Conservation (phyloP, 441 rosid genomes). For the Corymbia citriodora region DNA sequence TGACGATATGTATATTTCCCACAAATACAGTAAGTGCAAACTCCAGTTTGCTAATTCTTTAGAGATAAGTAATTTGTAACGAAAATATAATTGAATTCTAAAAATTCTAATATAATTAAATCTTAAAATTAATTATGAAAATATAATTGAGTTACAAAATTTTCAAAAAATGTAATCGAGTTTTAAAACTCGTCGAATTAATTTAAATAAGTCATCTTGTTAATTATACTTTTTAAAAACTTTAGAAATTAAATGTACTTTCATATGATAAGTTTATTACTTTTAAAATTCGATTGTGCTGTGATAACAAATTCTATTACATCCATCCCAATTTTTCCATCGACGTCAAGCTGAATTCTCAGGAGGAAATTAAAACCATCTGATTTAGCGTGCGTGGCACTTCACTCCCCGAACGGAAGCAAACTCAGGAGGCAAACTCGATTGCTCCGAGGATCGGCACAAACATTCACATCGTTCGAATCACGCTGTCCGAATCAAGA, state of each 20-base stretch:
- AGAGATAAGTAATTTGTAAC: rapidly evolving
- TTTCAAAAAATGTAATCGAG: rapidly evolving
- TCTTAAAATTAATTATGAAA: rapidly evolving
- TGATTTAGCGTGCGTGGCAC: not conserved
- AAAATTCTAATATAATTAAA: no score
- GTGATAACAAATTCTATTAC: no score
- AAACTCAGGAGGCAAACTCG: not conserved
- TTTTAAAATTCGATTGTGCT: not conserved
- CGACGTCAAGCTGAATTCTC: not conserved
- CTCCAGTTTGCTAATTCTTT: not conserved
- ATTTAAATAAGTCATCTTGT: rapidly evolving
- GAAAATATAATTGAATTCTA: no score
- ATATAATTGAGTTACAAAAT: rapidly evolving
- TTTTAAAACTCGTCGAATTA: rapidly evolving
- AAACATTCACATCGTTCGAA: not conserved
- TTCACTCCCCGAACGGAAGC: not conserved
- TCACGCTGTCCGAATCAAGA: not conserved
- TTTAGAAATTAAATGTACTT: rapidly evolving
- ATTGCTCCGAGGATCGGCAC: not conserved
- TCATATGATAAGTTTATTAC: no score
- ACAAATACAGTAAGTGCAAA: rapidly evolving
- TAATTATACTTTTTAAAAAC: no score
- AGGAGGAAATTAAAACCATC: not conserved
- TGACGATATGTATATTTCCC: not conserved
- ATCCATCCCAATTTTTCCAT: not conserved